Evolutionary conservation across 257 asterid genomes (phyloP).

Genomic region (Craterostigma plantagineum): DNA sequence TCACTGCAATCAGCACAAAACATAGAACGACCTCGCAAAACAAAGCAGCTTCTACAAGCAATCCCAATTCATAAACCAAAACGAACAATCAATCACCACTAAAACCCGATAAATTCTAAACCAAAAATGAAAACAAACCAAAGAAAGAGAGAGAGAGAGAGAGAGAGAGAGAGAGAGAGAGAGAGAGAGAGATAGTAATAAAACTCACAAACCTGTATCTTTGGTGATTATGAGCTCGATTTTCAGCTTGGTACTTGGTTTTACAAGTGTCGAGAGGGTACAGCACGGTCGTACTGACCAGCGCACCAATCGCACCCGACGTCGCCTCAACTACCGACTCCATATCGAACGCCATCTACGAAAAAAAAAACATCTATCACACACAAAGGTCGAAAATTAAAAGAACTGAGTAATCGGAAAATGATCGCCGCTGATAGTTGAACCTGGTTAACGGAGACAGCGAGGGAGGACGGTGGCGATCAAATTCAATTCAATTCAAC

Average conservation of each 20-base stretch:
- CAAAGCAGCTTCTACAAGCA: no score
- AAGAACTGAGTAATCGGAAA: no score
- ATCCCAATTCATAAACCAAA: neutral
- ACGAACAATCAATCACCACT: neutral
- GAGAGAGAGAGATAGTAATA: neutral
- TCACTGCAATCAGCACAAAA: no score
- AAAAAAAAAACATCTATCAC: neutral
- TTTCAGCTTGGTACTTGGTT: conserved; percentile 88
- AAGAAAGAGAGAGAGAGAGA: neutral
- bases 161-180: neutral
- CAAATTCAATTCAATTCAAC: no score
- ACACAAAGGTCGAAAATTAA: no score
- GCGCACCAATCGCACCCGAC: conserved; percentile 83
- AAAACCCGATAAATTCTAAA: neutral
- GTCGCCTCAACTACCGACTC: conserved; percentile 80
- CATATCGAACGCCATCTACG: conserved; percentile 21
- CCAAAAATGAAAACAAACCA: neutral
- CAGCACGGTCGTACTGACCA: conserved; percentile 72
- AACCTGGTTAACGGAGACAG: no score
- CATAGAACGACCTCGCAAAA: no score
- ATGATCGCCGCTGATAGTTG: no score
- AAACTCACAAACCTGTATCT: conserved; percentile 42
- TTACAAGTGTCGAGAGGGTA: conserved; percentile 93
- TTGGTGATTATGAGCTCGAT: conserved; percentile 45
- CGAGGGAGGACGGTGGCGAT: neutral